Evolutionary conservation across 345 rosid species (phyloP).

Genomic region (Sapria himalayana): DNA sequence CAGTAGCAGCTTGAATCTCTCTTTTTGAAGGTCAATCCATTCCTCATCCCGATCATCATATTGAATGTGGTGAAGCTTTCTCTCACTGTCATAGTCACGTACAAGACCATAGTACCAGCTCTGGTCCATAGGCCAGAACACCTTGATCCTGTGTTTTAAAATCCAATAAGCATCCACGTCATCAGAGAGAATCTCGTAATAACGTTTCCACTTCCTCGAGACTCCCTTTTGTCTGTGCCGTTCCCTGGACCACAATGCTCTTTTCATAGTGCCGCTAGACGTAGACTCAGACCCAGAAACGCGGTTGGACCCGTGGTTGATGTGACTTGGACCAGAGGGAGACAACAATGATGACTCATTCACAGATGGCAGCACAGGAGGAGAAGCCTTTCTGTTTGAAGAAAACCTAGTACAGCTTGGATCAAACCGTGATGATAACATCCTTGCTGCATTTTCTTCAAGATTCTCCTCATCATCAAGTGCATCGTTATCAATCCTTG

Average conservation of each 20-base stretch:
- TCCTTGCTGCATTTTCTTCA: slow-evolving; percentile 92
- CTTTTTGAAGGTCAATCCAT: slow-evolving; percentile 68
- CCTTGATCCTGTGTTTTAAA: slow-evolving; percentile 52
- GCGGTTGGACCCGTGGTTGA: slow-evolving; percentile 13
- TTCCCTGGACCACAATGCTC: slow-evolving; percentile 59
- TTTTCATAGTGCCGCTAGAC: slow-evolving; percentile 36
- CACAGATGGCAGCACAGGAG: slow-evolving; percentile 19
- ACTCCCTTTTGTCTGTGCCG: slow-evolving; percentile 29
- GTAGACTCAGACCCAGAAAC: slow-evolving; percentile 28
- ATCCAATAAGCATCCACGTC: slow-evolving; percentile 64
- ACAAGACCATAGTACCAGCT: slow-evolving; percentile 80
- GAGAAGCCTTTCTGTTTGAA: slow-evolving; percentile 25
- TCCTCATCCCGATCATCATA: slow-evolving; percentile 98
- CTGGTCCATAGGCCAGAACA: slow-evolving; percentile 92
- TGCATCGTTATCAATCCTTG: slow-evolving; percentile 16
- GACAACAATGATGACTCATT: slow-evolving; percentile 16
- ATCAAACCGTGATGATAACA: slow-evolving; percentile 85
- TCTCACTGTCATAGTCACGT: slow-evolving; percentile 46
- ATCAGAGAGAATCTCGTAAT: slow-evolving; percentile 45
- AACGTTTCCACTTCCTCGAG: slow-evolving; percentile 62
- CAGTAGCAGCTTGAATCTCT: slow-evolving; percentile 69
- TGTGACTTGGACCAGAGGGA: slow-evolving; percentile 19
- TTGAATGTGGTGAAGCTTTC: slow-evolving; percentile 69
- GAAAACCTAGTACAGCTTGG: slow-evolving; percentile 68
- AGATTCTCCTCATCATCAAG: slow-evolving; percentile 89